Conservation (phyloP, 345 rosid genomes). For the Arabis hirsuta region DNA sequence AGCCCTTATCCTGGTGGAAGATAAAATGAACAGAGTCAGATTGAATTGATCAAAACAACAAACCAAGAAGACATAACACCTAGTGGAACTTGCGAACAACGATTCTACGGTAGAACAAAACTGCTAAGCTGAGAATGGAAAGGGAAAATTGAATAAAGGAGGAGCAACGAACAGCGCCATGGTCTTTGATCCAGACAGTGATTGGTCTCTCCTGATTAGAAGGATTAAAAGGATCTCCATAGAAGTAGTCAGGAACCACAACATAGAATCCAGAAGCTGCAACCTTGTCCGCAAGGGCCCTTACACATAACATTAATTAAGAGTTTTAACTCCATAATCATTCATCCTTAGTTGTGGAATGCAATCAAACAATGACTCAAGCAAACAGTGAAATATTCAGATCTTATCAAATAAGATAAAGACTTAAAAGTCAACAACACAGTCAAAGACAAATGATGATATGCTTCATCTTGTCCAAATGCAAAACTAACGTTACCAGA, state of each 20-base stretch:
- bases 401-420: neutral
- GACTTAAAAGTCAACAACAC: neutral
- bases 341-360: neutral
- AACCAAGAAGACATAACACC: conserved; percentile 24
- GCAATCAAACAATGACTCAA: conserved; percentile 7
- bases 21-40: conserved; percentile 3
- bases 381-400: neutral
- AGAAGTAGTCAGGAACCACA: conserved; percentile 71
- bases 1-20: conserved; percentile 65
- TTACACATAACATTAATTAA: conserved; percentile 9
- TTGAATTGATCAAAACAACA: conserved; percentile 15
- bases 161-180: conserved; percentile 59
- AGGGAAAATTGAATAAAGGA: neutral
- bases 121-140: neutral
- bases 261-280: conserved; percentile 76
- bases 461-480: conserved; percentile 16
- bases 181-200: conserved; percentile 61
- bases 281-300: conserved; percentile 81
- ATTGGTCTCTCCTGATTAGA: conserved; percentile 47
- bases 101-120: neutral
- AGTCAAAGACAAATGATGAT: neutral
- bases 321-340: neutral
- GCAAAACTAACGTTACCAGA: conserved; percentile 9
- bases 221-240: conserved; percentile 56
- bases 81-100: neutral